These are phyloP conservation scores for Epicoccum nigrum DNA, from an alignment of 2,329 filamentous ascomycete genomes.

Conservation along the genomic window DNA sequence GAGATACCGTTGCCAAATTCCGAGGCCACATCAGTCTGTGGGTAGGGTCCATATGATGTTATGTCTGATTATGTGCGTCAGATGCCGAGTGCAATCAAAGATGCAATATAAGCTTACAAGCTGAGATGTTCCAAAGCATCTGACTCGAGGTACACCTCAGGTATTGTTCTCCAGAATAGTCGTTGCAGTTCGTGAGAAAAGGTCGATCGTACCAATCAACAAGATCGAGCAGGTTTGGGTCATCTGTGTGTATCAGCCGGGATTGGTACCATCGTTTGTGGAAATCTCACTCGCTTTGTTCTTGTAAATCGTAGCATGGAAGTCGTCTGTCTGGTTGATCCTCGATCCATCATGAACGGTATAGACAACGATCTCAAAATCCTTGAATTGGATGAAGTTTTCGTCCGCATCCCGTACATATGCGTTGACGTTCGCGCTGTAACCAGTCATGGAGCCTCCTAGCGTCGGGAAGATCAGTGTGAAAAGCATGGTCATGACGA, in stretches of 20 bases:
- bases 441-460: slow-evolving; percentile 26
- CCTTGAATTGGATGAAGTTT: slow-evolving; percentile 11
- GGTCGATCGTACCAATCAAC: neutral
- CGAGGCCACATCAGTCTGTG: neutral
- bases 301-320: neutral
- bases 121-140: neutral
- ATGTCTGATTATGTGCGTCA: neutral
- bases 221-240: neutral
- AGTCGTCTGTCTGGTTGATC: slow-evolving; percentile 12
- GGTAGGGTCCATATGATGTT: neutral
- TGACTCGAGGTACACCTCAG: neutral
- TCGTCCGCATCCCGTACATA: slow-evolving; percentile 9
- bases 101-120: neutral
- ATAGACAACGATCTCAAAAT: slow-evolving; percentile 11
- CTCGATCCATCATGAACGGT: slow-evolving; percentile 19
- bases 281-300: neutral
- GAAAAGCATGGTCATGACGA: slow-evolving; percentile 21
- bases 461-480: slow-evolving; percentile 21
- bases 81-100: neutral
- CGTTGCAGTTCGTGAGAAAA: no score
- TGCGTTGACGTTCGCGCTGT: slow-evolving; percentile 13
- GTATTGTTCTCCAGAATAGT: no score
- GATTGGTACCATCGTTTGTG: no score
- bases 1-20: neutral
- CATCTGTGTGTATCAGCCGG: neutral